Evolutionary conservation across 345 rosid genomes (phyloP), one percentile per base, ranked within the genome.

Genomic region (Gossypioides kirkii): DNA sequence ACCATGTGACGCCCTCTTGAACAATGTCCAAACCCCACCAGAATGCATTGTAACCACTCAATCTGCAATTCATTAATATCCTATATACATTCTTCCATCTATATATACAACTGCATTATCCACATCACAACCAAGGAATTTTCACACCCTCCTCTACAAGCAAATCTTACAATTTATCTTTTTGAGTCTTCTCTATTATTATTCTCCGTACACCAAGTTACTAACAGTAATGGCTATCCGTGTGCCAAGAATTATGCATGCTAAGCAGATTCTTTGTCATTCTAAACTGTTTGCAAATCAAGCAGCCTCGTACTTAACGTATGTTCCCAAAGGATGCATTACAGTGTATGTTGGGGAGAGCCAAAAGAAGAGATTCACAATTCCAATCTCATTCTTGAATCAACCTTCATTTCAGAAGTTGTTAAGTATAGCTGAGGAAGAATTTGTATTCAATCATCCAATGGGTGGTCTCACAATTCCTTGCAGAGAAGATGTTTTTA

Each of bases 381-480:
- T 83, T 59, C 81, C 81, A 1, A 32, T 83, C 54, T 80, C 81
- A 16, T 77, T 52, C 73, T 75, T 78, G 74, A 79, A 72, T 9
- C 75, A 61, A 17, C 76, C 81, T 69, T 72, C 73, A 7, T 78
- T 82, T 47, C 78, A 77, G 20, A 61, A 73, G 43, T 61, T 67
- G 71, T 22, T 77, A 41, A 68, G 78, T 25, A 63, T 77, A 42
- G 80, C 82, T 18, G 85, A 87, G 74, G 81, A 85, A 74, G 81
- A 86, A 46, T 83, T 78, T 61, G 81, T 82, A 55, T 87, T 71
- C 79, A 74, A 72, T 72, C 76, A 73, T 73, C 73, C 79, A 41
- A 77, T 76, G 84, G 70, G 79, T n/a, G 87, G 83, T 53, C 80
- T 84, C 42, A 84, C 83, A 14, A 79, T 82, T 53, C 86, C 86